Percentiles rank a stretch among this genome's conserved stretches.
Conservation (phyloP, 441 rosid genomes). For the Heliophila coronopifolia region DNA sequence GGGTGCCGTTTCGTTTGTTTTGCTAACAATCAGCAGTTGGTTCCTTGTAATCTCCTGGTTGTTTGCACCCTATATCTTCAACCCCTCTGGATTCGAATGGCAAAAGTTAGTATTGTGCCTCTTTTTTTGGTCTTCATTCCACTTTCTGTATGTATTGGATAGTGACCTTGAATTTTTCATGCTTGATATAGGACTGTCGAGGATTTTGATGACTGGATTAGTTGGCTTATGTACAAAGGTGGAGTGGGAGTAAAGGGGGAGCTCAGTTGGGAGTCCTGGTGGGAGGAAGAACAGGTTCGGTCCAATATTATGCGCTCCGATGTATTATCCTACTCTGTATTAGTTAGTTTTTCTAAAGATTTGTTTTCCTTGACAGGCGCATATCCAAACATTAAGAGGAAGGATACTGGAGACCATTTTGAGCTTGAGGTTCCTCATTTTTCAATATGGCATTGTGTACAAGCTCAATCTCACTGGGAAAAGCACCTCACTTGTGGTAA, state of each 20-base stretch:
- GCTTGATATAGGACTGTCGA: slow-evolving; percentile 67
- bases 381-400: slow-evolving; percentile 86
- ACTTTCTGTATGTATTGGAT: neutral
- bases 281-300: slow-evolving; percentile 93
- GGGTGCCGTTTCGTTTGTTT: slow-evolving; percentile 63
- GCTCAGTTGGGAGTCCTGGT: slow-evolving; percentile 97
- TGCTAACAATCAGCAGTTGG: slow-evolving; percentile 91
- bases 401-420: slow-evolving; percentile 81
- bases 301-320: neutral
- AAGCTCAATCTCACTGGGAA: slow-evolving; percentile 69
- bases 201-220: slow-evolving; percentile 93
- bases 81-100: slow-evolving; percentile 98
- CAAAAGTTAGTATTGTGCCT: slow-evolving; percentile 60
- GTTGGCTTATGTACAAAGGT: slow-evolving; percentile 95
- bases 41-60: slow-evolving; percentile 96
- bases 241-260: slow-evolving; percentile 98
- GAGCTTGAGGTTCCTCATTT: slow-evolving; percentile 71
- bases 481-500: slow-evolving; percentile 71
- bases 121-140: slow-evolving; percentile 8
- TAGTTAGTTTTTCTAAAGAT: neutral
- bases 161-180: slow-evolving; percentile 1
- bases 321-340: neutral
- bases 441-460: slow-evolving; percentile 94
- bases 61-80: slow-evolving; percentile 94
- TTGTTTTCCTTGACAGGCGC: slow-evolving; percentile 48